A percentile compares a stretch with the other conserved stretches of the same genome.
Evolutionary conservation across 257 asterid genomes (phyloP).

Genomic region (Forsythia viridissima): DNA sequence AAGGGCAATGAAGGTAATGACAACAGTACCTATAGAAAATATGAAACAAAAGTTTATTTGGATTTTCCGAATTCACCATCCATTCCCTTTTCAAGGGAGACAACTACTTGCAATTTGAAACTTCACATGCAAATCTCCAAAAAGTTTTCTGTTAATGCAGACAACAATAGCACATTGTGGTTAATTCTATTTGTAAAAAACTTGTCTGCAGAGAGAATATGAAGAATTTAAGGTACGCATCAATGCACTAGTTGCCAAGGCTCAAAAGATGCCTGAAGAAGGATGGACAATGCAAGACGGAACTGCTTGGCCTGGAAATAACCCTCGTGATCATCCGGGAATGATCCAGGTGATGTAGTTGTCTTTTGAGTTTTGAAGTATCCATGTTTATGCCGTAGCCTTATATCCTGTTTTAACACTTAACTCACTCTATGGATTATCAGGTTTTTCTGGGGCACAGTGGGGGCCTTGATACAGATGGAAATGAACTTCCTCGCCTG

Average conservation of each 20-base stretch:
- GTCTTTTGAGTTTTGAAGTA: not conserved
- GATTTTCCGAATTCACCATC: not conserved
- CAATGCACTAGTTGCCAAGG: conserved; percentile 73
- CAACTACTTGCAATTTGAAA: not conserved
- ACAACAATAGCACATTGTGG: not conserved
- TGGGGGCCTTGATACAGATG: conserved; percentile 72
- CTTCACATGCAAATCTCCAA: not conserved
- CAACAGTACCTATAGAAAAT: not conserved
- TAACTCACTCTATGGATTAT: conserved; percentile 1
- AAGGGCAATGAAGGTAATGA: conserved; percentile 68
- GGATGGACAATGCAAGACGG: conserved; percentile 92
- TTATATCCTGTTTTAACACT: conserved; percentile 15
- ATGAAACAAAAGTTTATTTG: conserved; percentile 1
- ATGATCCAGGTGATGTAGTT: conserved; percentile 55
- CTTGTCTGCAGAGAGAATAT: conserved; percentile 41
- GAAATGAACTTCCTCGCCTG: conserved; percentile 77
- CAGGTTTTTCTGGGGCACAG: conserved; percentile 42
- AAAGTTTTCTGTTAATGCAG: not conserved
- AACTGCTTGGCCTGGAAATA: conserved; percentile 82
- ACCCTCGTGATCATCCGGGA: conserved; percentile 73
- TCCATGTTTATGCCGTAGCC: not conserved
- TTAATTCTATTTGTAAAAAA: not conserved
- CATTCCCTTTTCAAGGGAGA: not conserved
- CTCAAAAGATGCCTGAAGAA: conserved; percentile 82
- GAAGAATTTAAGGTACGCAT: conserved; percentile 74